phyloP scores from a whole-genome alignment of 352 stramenopile species.

The Peronosclerospora sorghi region DNA sequence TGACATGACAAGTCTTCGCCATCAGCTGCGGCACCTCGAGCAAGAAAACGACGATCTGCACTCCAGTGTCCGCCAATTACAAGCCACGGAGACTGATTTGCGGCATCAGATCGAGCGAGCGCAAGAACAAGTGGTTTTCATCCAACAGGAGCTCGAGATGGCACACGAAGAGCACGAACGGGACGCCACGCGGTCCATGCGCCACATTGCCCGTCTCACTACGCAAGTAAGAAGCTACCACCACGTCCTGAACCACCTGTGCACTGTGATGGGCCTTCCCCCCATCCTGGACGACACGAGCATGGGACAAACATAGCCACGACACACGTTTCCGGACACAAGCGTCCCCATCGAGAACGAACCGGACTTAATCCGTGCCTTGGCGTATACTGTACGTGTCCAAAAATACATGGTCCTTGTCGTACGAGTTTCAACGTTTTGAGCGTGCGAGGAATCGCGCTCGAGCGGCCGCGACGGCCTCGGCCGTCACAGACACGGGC shows the following conservation, averaged over 20 bases:
- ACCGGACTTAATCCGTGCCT: no score
- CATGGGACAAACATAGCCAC: no score
- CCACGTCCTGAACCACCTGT: constrained; percentile 2
- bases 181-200: neutral
- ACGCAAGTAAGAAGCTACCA: constrained; percentile 4
- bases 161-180: neutral
- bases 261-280: constrained; percentile 1
- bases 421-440: neutral
- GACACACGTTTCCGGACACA: no score
- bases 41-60: constrained; percentile 54
- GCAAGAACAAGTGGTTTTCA: constrained; percentile 35
- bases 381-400: no score
- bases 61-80: constrained; percentile 47
- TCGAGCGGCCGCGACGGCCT: constrained; percentile 29
- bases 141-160: constrained; percentile 2
- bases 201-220: constrained; percentile 1
- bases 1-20: constrained; percentile 18
- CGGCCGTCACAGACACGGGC: constrained; percentile 8
- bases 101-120: constrained; percentile 48
- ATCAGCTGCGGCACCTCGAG: constrained; percentile 32
- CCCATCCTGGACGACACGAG: no score
- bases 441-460: constrained; percentile 37
- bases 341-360: no score
- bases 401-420: neutral
- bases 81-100: constrained; percentile 54